Base-by-base conservation (phyloP, 2,329 filamentous ascomycete genomes). In the Pyricularia sp. region DNA sequence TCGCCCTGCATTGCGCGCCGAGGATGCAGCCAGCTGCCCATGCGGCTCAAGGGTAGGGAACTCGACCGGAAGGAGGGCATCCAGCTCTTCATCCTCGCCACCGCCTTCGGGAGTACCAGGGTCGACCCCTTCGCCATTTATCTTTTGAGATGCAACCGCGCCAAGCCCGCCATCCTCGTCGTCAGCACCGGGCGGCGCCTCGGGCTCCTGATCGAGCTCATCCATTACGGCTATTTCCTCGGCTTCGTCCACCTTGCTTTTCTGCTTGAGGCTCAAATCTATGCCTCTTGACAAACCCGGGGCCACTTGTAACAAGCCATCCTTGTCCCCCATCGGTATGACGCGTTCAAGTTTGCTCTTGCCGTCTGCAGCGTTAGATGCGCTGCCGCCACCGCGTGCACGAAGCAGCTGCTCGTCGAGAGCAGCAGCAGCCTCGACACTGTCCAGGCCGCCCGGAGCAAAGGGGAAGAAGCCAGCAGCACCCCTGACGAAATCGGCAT, bases 401-500 rank as follows among this genome's bases (percentile, higher is more conserved):
- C 85, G 82, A 23, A 90, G 82, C 50, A 88, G 83, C 74, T 94
- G 89, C 66, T 93, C 91, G 76, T 97, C 94, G 68, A 93, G 83
- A 4, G 92, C 92, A 31, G 94, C 93, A 11, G 93, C 90, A 2
- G 92, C 91, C 77, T 97, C 92, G 26, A 97, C 90, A 1, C 89
- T 88, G 70, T 97, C 94, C 17, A 98, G 80, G 1, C 95, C 95
- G 69, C 94, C 94, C 0, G 94, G 94, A 0, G 93, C 90, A 79
- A 98, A 97, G 0, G 94, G 94, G 70, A 97, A 96, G 81, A 96
- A 97, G 0, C 94, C 94, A 9, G 94, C 93, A 50, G 92, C 94
- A 17, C 95, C 95, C 71, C 94, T 87, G 14, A 98, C 94, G 78
- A 98, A 97, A 66, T 98, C 94, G 33, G 92, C 92, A 71, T 92